A percentile compares a stretch with the other conserved stretches of the same genome.
Evolutionary conservation across 83 land plant species (phyloP).

Genomic region (Picea mariana): DNA sequence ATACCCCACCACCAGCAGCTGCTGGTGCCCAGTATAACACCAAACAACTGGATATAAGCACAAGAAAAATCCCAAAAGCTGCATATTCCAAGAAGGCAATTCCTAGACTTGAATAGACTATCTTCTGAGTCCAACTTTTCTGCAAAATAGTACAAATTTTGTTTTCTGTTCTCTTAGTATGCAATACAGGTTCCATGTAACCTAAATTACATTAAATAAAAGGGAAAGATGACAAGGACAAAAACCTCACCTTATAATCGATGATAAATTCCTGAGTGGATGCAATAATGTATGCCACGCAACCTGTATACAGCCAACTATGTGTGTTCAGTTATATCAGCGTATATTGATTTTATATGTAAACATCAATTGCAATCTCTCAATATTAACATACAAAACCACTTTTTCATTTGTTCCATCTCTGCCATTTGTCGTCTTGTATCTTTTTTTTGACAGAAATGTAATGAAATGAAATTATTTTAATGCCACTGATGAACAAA

Average conservation of each 20-base stretch:
- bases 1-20: slow-evolving; percentile 63
- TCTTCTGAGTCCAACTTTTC: slow-evolving; percentile 33
- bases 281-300: slow-evolving; percentile 10
- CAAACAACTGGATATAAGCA: slow-evolving; percentile 41
- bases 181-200: background rate
- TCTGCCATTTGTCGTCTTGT: background rate
- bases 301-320: slow-evolving; percentile 25
- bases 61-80: slow-evolving; percentile 27
- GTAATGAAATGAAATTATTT: no score
- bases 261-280: no score
- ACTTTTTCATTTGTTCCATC: background rate
- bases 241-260: no score
- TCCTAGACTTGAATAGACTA: slow-evolving; percentile 19
- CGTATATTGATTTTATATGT: background rate
- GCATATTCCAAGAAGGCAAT: slow-evolving; percentile 34
- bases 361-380: background rate
- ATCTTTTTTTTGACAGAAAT: no score
- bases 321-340: background rate
- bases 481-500: no score
- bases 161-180: background rate
- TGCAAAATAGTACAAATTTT: slow-evolving; percentile 20
- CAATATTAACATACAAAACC: background rate
- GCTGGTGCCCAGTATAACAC: slow-evolving; percentile 60
- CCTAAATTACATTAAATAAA: no score
- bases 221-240: no score